Evolutionary conservation across 73 alveolate genomes (phyloP).

Genomic region (Paramecium tetraurelia): DNA sequence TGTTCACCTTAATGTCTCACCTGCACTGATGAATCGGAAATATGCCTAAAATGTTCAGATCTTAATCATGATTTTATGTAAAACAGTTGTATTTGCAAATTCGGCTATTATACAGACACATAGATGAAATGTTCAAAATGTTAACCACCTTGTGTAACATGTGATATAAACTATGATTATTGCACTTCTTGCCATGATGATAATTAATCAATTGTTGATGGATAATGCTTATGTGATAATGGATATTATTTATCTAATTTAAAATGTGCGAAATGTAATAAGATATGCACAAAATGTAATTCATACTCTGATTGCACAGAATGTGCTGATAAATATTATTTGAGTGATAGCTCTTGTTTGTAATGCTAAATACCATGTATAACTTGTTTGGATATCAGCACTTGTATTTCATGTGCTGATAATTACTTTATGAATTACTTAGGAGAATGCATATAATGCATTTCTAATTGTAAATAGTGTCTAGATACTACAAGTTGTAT

Average conservation of each 20-base stretch:
- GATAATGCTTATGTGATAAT: not conserved
- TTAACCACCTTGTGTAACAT: not conserved
- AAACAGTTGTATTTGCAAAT: not conserved
- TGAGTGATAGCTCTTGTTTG: not conserved
- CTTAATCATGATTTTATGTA: not conserved
- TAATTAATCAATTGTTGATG: not conserved
- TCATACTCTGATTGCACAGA: not conserved
- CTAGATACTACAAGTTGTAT: not conserved
- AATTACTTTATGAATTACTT: not conserved
- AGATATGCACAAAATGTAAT: not conserved
- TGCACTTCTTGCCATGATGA: not conserved
- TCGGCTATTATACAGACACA: not conserved
- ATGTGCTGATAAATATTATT: not conserved
- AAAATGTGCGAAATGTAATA: not conserved
- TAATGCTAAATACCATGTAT: not conserved
- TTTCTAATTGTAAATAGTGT: not conserved
- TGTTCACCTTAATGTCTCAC: not conserved
- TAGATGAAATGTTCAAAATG: not conserved
- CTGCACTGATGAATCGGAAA: not conserved
- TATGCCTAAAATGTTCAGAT: not conserved
- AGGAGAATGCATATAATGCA: not conserved
- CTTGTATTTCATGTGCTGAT: not conserved
- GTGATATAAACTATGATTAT: not conserved
- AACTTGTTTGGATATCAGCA: not conserved
- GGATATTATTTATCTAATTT: not conserved